Evolutionary conservation across 163 green algal species (phyloP).

Genomic region (Scenedesmus sp.): DNA sequence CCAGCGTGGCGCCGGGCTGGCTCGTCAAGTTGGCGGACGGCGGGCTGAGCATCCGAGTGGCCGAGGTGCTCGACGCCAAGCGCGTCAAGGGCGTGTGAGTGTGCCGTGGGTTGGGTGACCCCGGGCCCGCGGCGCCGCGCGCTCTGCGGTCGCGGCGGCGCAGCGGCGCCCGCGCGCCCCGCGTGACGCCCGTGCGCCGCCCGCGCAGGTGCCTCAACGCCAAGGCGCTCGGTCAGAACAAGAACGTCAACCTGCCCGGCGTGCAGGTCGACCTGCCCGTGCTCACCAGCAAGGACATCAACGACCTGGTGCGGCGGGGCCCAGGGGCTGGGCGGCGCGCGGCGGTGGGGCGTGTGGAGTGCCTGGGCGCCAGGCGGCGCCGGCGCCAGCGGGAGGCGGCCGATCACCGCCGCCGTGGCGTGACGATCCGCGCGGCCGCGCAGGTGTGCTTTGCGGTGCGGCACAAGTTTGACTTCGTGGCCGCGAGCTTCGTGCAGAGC

Average conservation of each 20-base stretch:
- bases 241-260: constrained; percentile 97
- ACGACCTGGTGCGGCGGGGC: constrained; percentile 87
- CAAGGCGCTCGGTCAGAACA: constrained; percentile 90
- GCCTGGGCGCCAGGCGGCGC: no score
- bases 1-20: constrained; percentile 57
- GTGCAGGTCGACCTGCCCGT: constrained; percentile 95
- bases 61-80: constrained; percentile 59
- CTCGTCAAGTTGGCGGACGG: constrained; percentile 72
- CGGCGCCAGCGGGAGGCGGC: no score
- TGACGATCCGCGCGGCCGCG: no score
- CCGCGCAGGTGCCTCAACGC: constrained; percentile 82
- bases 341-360: no score
- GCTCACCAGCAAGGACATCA: constrained; percentile 94
- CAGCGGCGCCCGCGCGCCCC: not conserved
- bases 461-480: constrained; percentile 83
- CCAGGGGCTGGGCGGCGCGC: no score
- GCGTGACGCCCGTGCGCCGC: no score
- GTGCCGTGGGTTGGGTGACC: no score
- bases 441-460: constrained; percentile 73
- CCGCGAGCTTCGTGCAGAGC: constrained; percentile 83
- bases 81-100: constrained; percentile 53
- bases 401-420: no score
- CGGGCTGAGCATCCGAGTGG: constrained; percentile 63
- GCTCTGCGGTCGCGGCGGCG: no score
- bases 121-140: no score